phyloP scores from a whole-genome alignment of 2,329 filamentous ascomycete species.

The Cladophialophora psammophila region DNA sequence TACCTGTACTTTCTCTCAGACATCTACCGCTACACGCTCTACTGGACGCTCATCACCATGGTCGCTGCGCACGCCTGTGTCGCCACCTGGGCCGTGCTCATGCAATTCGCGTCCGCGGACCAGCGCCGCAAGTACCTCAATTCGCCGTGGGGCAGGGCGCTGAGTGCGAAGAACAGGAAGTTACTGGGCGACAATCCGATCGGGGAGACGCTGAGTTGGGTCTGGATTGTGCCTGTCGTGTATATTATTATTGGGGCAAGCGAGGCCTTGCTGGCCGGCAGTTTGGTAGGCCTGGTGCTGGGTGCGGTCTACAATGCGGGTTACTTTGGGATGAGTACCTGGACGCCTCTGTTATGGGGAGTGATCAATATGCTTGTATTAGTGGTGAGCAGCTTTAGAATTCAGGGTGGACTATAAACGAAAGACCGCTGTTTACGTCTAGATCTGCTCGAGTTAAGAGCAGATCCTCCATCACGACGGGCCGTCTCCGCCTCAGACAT shows the following conservation, averaged over 20 bases:
- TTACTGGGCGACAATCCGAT: conserved; percentile 38
- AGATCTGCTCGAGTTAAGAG: not conserved
- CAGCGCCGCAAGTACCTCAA: conserved; percentile 33
- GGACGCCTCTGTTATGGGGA: conserved; percentile 90
- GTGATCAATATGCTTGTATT: conserved; percentile 82
- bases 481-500: not conserved
- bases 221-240: conserved; percentile 76
- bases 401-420: conserved; percentile 80
- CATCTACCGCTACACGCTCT: conserved; percentile 85
- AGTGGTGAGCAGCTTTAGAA: conserved; percentile 88
- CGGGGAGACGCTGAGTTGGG: conserved; percentile 41
- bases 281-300: conserved; percentile 77
- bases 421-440: not conserved
- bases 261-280: conserved; percentile 81
- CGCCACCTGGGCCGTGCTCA: conserved; percentile 72
- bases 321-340: conserved; percentile 90
- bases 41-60: conserved; percentile 85
- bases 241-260: conserved; percentile 75
- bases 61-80: conserved; percentile 76
- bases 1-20: conserved; percentile 78
- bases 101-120: conserved; percentile 58
- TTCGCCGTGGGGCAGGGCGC: conserved; percentile 25
- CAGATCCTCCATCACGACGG: not conserved
- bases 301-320: conserved; percentile 82
- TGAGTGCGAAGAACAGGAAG: conserved; percentile 38